phyloP scores from a whole-genome alignment of 2,329 filamentous ascomycete genomes.

The Alternaria triticina region DNA sequence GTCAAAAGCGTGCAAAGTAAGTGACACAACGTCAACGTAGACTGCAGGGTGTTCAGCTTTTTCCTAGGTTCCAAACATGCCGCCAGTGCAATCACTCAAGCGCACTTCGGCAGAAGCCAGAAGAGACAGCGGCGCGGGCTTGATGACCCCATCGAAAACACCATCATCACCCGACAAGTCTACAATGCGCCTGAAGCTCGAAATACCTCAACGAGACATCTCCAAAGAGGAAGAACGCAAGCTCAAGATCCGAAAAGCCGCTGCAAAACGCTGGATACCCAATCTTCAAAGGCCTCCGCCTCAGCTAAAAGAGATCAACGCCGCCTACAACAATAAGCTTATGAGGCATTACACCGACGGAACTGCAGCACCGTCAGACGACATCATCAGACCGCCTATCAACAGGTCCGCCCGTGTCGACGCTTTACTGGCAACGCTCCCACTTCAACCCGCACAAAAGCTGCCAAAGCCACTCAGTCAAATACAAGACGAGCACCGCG shows the following conservation, averaged over 20 bases:
- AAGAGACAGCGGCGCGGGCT: background rate
- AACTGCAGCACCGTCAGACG: background rate
- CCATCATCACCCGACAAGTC: background rate
- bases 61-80: background rate
- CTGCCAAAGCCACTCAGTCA: background rate
- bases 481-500: background rate
- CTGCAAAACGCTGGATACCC: slow-evolving; percentile 24
- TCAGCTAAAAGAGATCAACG: slow-evolving; percentile 17
- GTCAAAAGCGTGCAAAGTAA: background rate
- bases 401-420: slow-evolving; percentile 24
- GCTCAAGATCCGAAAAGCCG: slow-evolving; percentile 15
- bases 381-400: slow-evolving; percentile 24
- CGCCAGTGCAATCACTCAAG: slow-evolving; percentile 9
- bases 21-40: background rate
- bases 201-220: slow-evolving; percentile 14
- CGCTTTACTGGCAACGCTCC: slow-evolving; percentile 19
- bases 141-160: slow-evolving; percentile 16
- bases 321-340: slow-evolving; percentile 30
- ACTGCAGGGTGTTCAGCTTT: background rate
- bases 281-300: slow-evolving; percentile 26
- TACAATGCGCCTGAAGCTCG: slow-evolving; percentile 22
- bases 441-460: background rate
- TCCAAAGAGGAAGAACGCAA: slow-evolving; percentile 12
- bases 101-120: background rate
- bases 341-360: slow-evolving; percentile 29